phyloP scores from a whole-genome alignment of 2,329 filamentous ascomycete genomes.

The Colletotrichum phormii region DNA sequence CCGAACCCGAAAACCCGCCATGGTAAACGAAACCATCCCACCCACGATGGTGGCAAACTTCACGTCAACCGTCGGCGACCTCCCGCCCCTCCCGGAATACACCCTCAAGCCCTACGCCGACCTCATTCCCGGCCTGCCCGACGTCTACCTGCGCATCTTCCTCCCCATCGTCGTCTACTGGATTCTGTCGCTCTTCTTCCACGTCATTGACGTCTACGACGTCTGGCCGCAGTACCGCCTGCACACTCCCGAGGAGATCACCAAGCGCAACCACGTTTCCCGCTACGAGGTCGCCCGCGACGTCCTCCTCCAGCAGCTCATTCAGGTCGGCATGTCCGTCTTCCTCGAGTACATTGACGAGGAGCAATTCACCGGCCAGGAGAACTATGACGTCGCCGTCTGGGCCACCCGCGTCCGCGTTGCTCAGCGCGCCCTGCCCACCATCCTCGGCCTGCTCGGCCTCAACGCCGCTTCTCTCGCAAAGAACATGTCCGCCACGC shows the following conservation, averaged over 20 bases:
- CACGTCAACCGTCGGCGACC: constrained; percentile 66
- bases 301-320: constrained; percentile 90
- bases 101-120: constrained; percentile 76
- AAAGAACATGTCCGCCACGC: constrained; percentile 76
- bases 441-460: constrained; percentile 76
- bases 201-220: constrained; percentile 86
- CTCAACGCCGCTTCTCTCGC: constrained; percentile 81
- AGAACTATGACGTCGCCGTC: constrained; percentile 87
- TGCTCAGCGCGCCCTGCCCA: constrained; percentile 81
- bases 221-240: constrained; percentile 91
- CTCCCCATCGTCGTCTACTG: constrained; percentile 89
- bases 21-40: constrained; percentile 53
- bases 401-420: constrained; percentile 88
- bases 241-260: constrained; percentile 92
- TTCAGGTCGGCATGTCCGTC: constrained; percentile 81
- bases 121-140: constrained; percentile 81
- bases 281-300: constrained; percentile 89
- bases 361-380: constrained; percentile 78
- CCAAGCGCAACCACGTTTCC: constrained; percentile 87
- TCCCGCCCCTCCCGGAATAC: constrained; percentile 90
- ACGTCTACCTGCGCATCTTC: constrained; percentile 81
- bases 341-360: constrained; percentile 79
- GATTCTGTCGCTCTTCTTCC: constrained; percentile 86
- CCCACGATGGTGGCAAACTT: constrained; percentile 60
- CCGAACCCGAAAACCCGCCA: constrained; percentile 40